Percentiles rank a stretch among this genome's conserved stretches.
Conservation (phyloP, 208 protist genomes). For the Blechomonas ayalai region DNA sequence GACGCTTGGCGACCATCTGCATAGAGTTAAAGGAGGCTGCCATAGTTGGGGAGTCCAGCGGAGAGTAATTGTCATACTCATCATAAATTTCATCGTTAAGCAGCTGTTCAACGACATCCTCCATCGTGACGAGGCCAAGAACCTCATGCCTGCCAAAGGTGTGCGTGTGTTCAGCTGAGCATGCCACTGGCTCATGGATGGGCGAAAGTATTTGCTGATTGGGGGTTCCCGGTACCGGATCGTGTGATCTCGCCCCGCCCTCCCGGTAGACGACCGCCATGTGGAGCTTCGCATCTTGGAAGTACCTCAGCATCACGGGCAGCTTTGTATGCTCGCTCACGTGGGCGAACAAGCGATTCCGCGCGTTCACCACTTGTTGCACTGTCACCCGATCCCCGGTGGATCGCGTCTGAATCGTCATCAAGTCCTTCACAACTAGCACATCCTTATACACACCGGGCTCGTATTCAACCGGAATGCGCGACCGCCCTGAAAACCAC, state of each 20-base stretch:
- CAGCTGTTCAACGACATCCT: conserved; percentile 85
- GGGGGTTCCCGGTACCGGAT: not conserved
- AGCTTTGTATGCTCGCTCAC: conserved; percentile 47
- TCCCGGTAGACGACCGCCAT: conserved; percentile 72
- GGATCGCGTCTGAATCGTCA: conserved; percentile 20
- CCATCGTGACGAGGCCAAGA: conserved; percentile 79
- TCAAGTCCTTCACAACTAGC: conserved; percentile 76
- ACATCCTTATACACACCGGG: conserved; percentile 44
- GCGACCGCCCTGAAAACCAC: conserved; percentile 78
- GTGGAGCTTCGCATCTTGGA: conserved; percentile 76
- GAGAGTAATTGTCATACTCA: conserved; percentile 79
- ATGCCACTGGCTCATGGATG: conserved; percentile 13
- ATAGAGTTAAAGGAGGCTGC: not conserved
- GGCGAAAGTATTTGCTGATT: conserved; percentile 5
- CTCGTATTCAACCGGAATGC: conserved; percentile 55
- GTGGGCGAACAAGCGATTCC: conserved; percentile 50
- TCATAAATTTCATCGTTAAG: conserved; percentile 85
- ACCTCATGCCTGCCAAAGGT: conserved; percentile 8
- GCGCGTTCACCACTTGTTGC: conserved; percentile 57
- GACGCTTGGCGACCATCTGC: not conserved
- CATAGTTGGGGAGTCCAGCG: not conserved
- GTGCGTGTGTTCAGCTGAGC: conserved; percentile 1
- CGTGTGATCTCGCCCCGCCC: not conserved
- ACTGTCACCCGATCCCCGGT: conserved; percentile 32
- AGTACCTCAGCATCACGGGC: conserved; percentile 73